These are phyloP conservation scores for Nitzschia putrida DNA, from an alignment of 108 stramenopile genomes.

Conservation along the genomic window DNA sequence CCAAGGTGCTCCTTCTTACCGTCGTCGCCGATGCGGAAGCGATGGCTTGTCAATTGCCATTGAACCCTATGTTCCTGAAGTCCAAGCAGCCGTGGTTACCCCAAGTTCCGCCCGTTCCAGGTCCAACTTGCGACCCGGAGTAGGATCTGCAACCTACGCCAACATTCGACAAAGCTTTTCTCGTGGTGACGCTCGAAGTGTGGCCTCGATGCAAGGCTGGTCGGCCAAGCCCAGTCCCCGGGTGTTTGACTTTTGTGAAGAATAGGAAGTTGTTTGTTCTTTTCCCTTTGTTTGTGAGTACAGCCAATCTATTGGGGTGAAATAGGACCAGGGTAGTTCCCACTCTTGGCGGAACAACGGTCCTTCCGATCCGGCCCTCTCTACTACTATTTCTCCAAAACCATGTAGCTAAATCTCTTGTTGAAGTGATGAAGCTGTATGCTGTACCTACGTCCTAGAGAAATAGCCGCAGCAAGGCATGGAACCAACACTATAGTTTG, in stretches of 20 bases:
- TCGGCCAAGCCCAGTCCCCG: conserved; percentile 1
- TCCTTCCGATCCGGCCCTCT: too few species aligned
- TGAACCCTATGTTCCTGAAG: conserved; percentile 18
- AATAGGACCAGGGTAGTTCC: not conserved
- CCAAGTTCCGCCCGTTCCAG: not conserved
- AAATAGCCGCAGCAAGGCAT: too few species aligned
- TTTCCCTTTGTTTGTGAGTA: too few species aligned
- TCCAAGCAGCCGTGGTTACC: not conserved
- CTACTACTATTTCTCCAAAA: too few species aligned
- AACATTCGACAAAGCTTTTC: not conserved
- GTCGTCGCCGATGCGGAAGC: not conserved
- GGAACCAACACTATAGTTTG: not conserved
- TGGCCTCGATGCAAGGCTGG: conserved; percentile 15
- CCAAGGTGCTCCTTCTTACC: not conserved
- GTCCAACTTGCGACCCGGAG: not conserved
- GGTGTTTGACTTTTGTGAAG: conserved; percentile 10
- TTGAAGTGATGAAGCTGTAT: too few species aligned
- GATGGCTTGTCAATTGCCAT: conserved; percentile 2
- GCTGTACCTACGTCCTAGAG: too few species aligned
- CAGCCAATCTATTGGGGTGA: too few species aligned
- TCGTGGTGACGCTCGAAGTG: conserved; percentile 7
- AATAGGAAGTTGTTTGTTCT: not conserved
- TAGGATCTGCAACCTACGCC: not conserved
- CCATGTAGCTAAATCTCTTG: too few species aligned
- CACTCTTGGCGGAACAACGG: conserved; percentile 2